Conservation (phyloP, 169 alveolate species). For the Blepharisma undulans region DNA sequence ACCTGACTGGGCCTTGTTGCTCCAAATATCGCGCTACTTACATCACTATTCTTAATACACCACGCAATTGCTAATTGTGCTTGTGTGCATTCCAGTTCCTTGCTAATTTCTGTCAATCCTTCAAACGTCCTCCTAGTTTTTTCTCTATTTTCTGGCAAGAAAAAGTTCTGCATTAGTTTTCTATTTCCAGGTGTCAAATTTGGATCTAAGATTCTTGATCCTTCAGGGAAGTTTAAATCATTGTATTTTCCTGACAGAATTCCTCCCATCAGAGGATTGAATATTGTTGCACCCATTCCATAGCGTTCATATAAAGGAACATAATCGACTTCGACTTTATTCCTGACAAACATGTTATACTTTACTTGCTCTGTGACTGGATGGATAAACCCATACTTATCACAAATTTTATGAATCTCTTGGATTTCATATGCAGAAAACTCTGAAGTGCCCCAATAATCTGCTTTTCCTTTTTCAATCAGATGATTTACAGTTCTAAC, state of each 20-base stretch:
- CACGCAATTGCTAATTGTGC: slow-evolving; percentile 84
- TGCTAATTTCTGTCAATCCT: slow-evolving; percentile 53
- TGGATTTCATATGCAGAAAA: slow-evolving; percentile 19
- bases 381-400: slow-evolving; percentile 46
- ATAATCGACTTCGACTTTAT: slow-evolving; percentile 67
- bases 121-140: neutral
- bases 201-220: slow-evolving; percentile 58
- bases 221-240: slow-evolving; percentile 66
- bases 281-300: slow-evolving; percentile 68
- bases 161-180: neutral
- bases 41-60: slow-evolving; percentile 75
- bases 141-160: slow-evolving; percentile 27
- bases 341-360: slow-evolving; percentile 69
- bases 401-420: slow-evolving; percentile 68
- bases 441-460: slow-evolving; percentile 80
- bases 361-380: slow-evolving; percentile 79
- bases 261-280: slow-evolving; percentile 79
- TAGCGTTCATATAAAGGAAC: slow-evolving; percentile 50
- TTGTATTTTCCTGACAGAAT: slow-evolving; percentile 79
- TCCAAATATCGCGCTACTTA: slow-evolving; percentile 72
- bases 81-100: slow-evolving; percentile 63
- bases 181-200: neutral
- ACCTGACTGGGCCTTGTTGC: slow-evolving; percentile 58
- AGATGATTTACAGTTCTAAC: slow-evolving; percentile 68
- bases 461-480: slow-evolving; percentile 69